Conservation (phyloP, 805 yeast genomes). For the Hanseniaspora clermontiae region DNA sequence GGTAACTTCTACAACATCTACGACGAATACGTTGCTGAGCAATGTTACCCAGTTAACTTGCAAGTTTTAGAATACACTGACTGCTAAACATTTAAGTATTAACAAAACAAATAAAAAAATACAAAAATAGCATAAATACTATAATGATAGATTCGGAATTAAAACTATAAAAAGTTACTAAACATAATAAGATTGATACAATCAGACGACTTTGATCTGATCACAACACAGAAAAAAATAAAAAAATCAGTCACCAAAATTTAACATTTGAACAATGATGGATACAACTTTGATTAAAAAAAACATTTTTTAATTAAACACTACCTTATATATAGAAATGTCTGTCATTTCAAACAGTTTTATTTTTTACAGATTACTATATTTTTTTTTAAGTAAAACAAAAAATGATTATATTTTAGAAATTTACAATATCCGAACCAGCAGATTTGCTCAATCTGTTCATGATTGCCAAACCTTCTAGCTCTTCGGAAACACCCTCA, state of each 20-base stretch:
- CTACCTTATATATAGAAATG: neutral
- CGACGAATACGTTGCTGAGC: conserved; percentile 47
- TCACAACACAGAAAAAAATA: neutral
- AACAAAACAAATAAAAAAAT: neutral
- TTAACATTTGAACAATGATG: neutral
- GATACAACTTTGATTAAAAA: neutral
- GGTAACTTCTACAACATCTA: conserved; percentile 72
- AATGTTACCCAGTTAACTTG: conserved; percentile 53
- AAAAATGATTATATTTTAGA: neutral
- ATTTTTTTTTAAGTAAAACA: neutral
- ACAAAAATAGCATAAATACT: neutral
- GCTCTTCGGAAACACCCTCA: conserved; percentile 62
- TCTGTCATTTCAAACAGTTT: neutral
- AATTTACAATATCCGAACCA: conserved; percentile 19
- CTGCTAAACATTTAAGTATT: conserved; percentile 30
- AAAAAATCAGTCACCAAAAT: neutral
- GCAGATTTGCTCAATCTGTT: conserved; percentile 83
- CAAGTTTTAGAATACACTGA: conserved; percentile 44
- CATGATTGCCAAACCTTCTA: conserved; percentile 91
- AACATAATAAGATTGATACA: neutral
- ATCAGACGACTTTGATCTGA: too few species aligned
- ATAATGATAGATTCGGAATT: conserved; percentile 3
- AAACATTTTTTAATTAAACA: neutral
- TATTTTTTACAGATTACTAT: neutral
- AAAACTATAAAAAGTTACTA: neutral